Evolutionary conservation across 257 asterid species (phyloP), one percentile per base, ranked within the genome.

Genomic region (Solanum corneliomulleri): DNA sequence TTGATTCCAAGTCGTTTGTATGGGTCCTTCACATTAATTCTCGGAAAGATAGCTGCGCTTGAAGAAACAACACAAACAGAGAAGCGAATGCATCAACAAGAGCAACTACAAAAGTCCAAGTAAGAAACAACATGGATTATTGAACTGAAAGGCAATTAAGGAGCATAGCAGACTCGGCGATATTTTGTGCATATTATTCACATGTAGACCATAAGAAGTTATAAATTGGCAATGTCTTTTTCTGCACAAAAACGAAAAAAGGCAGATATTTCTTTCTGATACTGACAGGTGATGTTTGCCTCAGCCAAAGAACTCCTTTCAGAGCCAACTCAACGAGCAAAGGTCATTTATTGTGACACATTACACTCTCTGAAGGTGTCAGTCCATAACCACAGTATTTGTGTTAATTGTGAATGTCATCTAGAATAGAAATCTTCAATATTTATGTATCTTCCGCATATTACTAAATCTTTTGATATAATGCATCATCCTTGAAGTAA

Each of bases 1-100:
- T 93, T 95, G 89, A 97, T 93, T 85, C 99, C 99, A 71, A 97
- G 97, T 39, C 98, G 94, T 92, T 95, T 97, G 94, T 95, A 97
- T 66, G 99, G 99, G 88, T 97, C 99, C 90, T 86, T 91, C 58
- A 94, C 94, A 87, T 92, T 92, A 76, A 97, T 97, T 90, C 98
- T 92, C 27, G 99, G 99, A 91, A 95, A 97, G 84, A 93, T 86
- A 85, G 90, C 99, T 93, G 94, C 9, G 64, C 47, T 87, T 84
- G 60, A 89, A 77, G 49, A 84, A 83, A 71, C 69, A 49, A 81
- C 27, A 29, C 68, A 80, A 29, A 81, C 7, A 29, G 44, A 31
- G 41, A 78, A 78, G 39, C 11, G 25, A 81, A 81, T 31, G 45
- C 68, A 81, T 81, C 42, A 80, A 47, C 85, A 47, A 80, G 42